Evolutionary conservation across 2,329 filamentous ascomycete species (phyloP).

Genomic region (Neofusicoccum parvum): DNA sequence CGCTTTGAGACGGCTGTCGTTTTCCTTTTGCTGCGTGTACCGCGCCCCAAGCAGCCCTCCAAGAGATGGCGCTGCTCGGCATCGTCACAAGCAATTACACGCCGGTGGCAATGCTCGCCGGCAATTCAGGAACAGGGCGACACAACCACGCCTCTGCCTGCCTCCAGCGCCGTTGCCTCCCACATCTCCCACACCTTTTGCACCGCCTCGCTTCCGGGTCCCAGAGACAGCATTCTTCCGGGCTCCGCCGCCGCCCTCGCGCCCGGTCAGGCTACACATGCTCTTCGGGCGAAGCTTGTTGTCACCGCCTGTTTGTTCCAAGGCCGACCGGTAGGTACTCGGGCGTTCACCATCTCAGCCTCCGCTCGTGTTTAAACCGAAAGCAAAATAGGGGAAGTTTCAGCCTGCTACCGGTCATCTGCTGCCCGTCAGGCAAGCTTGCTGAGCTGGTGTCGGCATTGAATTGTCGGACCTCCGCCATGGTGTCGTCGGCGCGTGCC

Average conservation of each 20-base stretch:
- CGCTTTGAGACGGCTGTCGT: not conserved
- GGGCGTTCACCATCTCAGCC: not conserved
- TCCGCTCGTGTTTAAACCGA: not conserved
- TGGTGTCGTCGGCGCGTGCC: not conserved
- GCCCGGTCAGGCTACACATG: not conserved
- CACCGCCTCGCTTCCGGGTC: not conserved
- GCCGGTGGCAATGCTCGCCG: not conserved
- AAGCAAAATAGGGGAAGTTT: constrained; percentile 13
- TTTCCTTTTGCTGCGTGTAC: not conserved
- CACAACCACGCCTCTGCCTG: not conserved
- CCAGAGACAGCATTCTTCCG: not conserved
- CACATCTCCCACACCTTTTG: constrained; percentile 7
- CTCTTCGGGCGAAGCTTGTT: not conserved
- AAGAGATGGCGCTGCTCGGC: not conserved
- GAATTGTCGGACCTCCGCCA: not conserved
- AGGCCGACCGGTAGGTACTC: not conserved
- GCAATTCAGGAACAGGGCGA: not conserved
- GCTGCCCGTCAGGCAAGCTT: not conserved
- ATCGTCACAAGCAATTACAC: constrained; percentile 6
- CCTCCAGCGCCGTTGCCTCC: not conserved
- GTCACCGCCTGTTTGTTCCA: constrained; percentile 5
- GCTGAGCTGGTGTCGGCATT: not conserved
- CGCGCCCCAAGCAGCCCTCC: not conserved
- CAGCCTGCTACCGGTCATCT: constrained; percentile 7
- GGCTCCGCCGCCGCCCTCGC: not conserved